phyloP scores from a whole-genome alignment of 1,139 yeast species.

The Geotrichum europaeum region DNA sequence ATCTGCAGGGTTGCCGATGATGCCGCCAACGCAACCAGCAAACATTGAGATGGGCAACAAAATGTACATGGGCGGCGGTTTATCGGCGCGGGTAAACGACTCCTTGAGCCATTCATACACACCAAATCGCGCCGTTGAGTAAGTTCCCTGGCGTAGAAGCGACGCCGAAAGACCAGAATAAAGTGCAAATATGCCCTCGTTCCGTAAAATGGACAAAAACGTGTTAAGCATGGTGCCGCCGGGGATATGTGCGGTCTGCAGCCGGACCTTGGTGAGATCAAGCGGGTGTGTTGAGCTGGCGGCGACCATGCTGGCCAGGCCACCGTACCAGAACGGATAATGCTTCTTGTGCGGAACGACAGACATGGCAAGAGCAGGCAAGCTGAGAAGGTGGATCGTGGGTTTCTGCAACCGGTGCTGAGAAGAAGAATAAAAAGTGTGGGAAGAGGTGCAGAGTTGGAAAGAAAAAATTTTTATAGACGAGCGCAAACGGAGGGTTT shows the following conservation, averaged over 20 bases:
- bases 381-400: no score
- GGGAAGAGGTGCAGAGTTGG: not conserved
- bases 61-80: conserved; percentile 42
- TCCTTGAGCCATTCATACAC: conserved; percentile 73
- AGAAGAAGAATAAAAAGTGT: not conserved
- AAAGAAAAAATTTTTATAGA: not conserved
- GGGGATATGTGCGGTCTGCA: conserved; percentile 58
- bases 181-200: conserved; percentile 63
- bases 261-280: conserved; percentile 77
- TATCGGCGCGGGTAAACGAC: conserved; percentile 24
- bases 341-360: not conserved
- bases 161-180: conserved; percentile 82
- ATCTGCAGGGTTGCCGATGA: conserved; percentile 84
- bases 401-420: not conserved
- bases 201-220: conserved; percentile 51
- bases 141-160: conserved; percentile 77
- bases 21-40: conserved; percentile 77
- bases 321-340: conserved; percentile 49
- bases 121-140: conserved; percentile 81
- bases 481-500: not conserved
- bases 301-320: conserved; percentile 41
- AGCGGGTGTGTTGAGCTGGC: conserved; percentile 54
- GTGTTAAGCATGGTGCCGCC: conserved; percentile 59
- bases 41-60: conserved; percentile 75
- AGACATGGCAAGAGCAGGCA: not conserved